These are phyloP conservation scores for barrel medic (Medicago truncatula) DNA, from an alignment of 306 rosid species.

Conservation along the genomic window DNA sequence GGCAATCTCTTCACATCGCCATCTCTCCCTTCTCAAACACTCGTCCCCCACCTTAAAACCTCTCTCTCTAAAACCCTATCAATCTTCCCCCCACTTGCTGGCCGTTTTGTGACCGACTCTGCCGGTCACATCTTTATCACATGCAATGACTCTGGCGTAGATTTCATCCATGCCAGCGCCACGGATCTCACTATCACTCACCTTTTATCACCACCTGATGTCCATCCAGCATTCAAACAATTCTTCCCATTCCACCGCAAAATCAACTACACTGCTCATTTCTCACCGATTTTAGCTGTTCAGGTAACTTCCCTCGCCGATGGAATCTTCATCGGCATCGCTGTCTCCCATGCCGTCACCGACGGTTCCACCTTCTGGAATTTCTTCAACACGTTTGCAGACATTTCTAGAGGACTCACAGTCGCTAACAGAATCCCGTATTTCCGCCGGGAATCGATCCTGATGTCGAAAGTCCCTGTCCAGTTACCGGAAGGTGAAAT, in stretches of 20 bases:
- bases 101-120: conserved; percentile 58
- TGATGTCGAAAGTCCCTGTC: conserved; percentile 57
- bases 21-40: conserved; percentile 36
- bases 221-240: conserved; percentile 47
- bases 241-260: conserved; percentile 65
- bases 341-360: conserved; percentile 68
- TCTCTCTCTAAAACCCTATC: conserved; percentile 71
- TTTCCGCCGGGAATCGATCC: conserved; percentile 60
- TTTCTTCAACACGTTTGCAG: conserved; percentile 86
- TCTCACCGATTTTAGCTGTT: conserved; percentile 62
- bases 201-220: conserved; percentile 56
- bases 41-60: conserved; percentile 50
- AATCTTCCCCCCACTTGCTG: conserved; percentile 78
- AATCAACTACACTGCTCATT: conserved; percentile 69
- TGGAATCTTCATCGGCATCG: conserved; percentile 74
- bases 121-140: conserved; percentile 62
- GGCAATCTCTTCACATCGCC: conserved; percentile 72
- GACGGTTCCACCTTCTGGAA: conserved; percentile 92
- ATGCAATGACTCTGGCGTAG: conserved; percentile 81
- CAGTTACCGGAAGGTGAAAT: conserved; percentile 65
- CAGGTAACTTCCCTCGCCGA: conserved; percentile 77
- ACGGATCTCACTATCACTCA: conserved; percentile 37
- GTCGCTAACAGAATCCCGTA: conserved; percentile 51
- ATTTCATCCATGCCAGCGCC: conserved; percentile 65
- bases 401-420: conserved; percentile 45